phyloP scores from a whole-genome alignment of 2,329 filamentous ascomycete species.

The Cordyceps fumosorosea region DNA sequence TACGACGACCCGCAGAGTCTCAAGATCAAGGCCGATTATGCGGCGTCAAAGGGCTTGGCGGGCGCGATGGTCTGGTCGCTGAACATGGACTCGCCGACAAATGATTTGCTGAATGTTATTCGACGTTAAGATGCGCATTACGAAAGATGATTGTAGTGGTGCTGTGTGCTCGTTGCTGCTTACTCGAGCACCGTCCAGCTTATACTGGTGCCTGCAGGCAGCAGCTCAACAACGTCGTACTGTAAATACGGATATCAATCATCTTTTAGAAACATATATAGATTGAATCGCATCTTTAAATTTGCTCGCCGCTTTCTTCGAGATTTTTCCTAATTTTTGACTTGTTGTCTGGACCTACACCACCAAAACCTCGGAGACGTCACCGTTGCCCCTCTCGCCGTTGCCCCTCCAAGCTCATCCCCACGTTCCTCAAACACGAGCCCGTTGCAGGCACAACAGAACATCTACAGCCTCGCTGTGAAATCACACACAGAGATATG shows the following conservation, averaged over 20 bases:
- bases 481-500: constrained; percentile 19
- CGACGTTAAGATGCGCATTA: not conserved
- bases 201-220: constrained; percentile 1
- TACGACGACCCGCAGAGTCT: constrained; percentile 16
- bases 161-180: too few species aligned
- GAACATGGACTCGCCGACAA: constrained; percentile 8
- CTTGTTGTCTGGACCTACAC: not conserved
- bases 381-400: constrained; percentile 7
- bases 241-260: not conserved
- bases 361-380: not conserved
- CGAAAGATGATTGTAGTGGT: too few species aligned
- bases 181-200: too few species aligned
- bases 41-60: constrained; percentile 9
- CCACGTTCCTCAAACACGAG: constrained; percentile 2
- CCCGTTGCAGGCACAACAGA: not conserved
- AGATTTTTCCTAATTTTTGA: not conserved
- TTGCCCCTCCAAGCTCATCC: constrained; percentile 10
- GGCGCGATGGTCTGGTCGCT: constrained; percentile 14
- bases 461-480: not conserved
- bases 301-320: not conserved
- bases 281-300: too few species aligned
- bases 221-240: not conserved
- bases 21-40: constrained; percentile 13
- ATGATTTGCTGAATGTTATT: constrained; percentile 3
- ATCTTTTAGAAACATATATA: too few species aligned